Evolutionary conservation across 805 yeast genomes (phyloP), one percentile per base, ranked within the genome.

Genomic region (Cyberlindnera amylophila): DNA sequence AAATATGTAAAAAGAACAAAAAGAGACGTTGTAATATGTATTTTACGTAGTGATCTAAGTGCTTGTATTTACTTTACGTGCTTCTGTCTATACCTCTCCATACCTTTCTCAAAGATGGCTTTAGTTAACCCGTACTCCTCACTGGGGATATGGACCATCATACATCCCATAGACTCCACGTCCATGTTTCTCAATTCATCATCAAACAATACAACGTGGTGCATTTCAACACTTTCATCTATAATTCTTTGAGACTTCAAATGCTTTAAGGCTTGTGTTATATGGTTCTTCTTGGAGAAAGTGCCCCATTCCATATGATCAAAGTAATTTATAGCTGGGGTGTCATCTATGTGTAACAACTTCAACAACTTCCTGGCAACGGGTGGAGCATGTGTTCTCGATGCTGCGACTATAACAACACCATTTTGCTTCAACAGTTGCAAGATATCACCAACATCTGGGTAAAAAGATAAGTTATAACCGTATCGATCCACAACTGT

Each of bases 141-240:
- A 53, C 80, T 76, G 7, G 67, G 67, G 8, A 88, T 75, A 55
- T 79, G 75, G 13, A 78, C 76, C 61, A 88, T 88, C 39, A 75
- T 72, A 21, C 86, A 87, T 4, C 89, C 89, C 13, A 84, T 70
- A 4, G 59, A 52, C 54, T 77, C 82, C 4, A 88, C 96, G 52
- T 88, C 96, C 47, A 65, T 72, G 56, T 88, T 88, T 49, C 96
- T 70, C 42, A 64, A 54, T 61, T 88, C 96, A 59, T 88, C 96
- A 57, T 88, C 96, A 54, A 78, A 88, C 42, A 85, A 53, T 15
- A 77, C 67, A 14, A 63, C 58, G 9, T 54, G 55, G 12, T 57
- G 41, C 2, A 66, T 65, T n/a, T 72, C 61, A 66, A 86, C 71
- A 31, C 81, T 81, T 5, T 62, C 49, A 31, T 57, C 70, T 18